Base-by-base conservation (phyloP, 2,329 filamentous ascomycete genomes). In the Verticillium alfalfae region DNA sequence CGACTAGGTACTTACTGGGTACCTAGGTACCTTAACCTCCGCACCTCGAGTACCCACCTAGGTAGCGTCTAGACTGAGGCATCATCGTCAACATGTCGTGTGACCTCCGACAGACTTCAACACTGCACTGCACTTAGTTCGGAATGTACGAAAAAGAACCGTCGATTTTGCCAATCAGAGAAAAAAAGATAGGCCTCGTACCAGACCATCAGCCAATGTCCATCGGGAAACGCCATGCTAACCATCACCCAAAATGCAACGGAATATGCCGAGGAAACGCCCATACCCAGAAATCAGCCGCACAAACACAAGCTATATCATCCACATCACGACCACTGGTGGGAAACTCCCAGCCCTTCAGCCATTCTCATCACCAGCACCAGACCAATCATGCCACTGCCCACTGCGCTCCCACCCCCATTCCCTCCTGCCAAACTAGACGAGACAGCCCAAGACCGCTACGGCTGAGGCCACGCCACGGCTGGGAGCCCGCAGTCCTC, bases 401-500 rank as follows among this genome's bases (percentile, higher is more conserved):
- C 39, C 13, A 10, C 10, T 9, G 8, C 18, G 5, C 8, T 45
- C 15, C 7, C n/a, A 52, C 22, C 5, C n/a, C 18, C n/a, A 4
- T 31, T 31, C 26, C 26, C 26, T 31, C 26, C 26, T 31, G 26
- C 5, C 26, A 31, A 31, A 31, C 26, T 31, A 31, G 26, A 31
- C 5, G 2, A 37, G 36, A 9, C 39, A 45, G 16, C 39, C 16
- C 45, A 13, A n/a, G 26, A 5, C 26, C 18, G 39, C 45, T 52
- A 52, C 45, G 45, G 45, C 18, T 52, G 45, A 52, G 18, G 8
- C 22, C 45, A 52, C n/a, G 18, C 45, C 45, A 39, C 37, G 18
- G 60, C 64, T 12, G 63, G 63, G 34, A 66, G 60, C 26, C 45
- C 38, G 34, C 59, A 65, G 26, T 73, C 70, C 34, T 67, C 64